Evolutionary conservation across 257 asterid genomes (phyloP).

Genomic region (Capsicum chinense): DNA sequence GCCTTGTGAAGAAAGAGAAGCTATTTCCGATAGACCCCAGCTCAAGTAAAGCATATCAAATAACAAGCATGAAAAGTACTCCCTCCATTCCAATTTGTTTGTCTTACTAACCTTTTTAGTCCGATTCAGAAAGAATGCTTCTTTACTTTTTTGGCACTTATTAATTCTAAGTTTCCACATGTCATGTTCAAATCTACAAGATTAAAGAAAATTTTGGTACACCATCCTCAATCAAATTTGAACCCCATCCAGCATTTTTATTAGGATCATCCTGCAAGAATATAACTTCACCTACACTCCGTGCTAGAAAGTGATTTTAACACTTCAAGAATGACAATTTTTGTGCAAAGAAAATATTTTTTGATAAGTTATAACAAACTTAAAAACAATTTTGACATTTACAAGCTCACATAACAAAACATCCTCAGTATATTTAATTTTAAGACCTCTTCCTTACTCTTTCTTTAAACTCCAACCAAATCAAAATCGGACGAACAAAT

Average conservation of each 20-base stretch:
- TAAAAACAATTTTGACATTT: background rate
- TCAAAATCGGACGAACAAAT: too few species aligned
- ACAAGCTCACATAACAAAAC: background rate
- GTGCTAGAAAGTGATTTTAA: background rate
- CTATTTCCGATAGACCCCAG: background rate
- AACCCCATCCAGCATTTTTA: slow-evolving; percentile 95
- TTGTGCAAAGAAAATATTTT: background rate
- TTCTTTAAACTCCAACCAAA: too few species aligned
- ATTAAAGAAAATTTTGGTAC: too few species aligned
- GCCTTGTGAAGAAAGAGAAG: background rate
- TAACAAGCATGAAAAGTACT: background rate
- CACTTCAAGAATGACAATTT: background rate
- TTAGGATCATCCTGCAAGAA: slow-evolving; percentile 79
- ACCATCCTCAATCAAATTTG: slow-evolving; percentile 91
- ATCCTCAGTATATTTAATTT: too few species aligned
- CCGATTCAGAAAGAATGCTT: too few species aligned
- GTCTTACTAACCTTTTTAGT: too few species aligned
- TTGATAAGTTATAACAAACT: background rate
- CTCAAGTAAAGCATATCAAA: background rate
- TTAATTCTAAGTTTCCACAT: too few species aligned
- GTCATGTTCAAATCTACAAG: too few species aligned
- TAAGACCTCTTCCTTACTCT: too few species aligned
- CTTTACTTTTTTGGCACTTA: too few species aligned
- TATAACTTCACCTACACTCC: slow-evolving; percentile 5
- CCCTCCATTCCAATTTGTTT: too few species aligned